These are phyloP conservation scores for Parietaria judaica DNA, from an alignment of 306 rosid species.

Conservation along the genomic window DNA sequence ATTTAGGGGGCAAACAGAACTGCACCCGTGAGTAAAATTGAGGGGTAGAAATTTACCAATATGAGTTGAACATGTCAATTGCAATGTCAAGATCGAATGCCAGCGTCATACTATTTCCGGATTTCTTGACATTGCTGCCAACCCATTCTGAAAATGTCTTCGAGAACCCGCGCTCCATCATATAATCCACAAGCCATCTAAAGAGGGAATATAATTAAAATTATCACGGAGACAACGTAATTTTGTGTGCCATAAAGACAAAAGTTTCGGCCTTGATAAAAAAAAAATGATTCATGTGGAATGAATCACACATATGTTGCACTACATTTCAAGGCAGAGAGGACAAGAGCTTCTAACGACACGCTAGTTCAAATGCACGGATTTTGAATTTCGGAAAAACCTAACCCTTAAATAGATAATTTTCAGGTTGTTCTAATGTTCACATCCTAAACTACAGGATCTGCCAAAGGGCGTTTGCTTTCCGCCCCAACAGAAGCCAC, in stretches of 20 bases:
- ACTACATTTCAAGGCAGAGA: neutral
- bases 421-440: too few species aligned
- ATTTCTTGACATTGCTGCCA: constrained; percentile 76
- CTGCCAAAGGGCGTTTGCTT: too few species aligned
- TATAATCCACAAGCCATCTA: constrained; percentile 94
- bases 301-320: too few species aligned
- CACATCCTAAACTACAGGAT: too few species aligned
- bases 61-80: constrained; percentile 75
- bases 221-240: neutral
- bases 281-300: too few species aligned
- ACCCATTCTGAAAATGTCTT: constrained; percentile 84
- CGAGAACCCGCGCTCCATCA: constrained; percentile 79
- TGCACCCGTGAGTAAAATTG: too few species aligned
- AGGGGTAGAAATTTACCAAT: constrained; percentile 36
- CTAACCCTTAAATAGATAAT: neutral
- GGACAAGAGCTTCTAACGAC: neutral
- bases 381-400: too few species aligned
- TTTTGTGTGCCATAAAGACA: too few species aligned
- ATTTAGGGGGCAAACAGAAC: too few species aligned
- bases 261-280: too few species aligned
- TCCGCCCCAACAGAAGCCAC: too few species aligned
- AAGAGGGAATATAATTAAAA: constrained; percentile 13
- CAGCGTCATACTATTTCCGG: constrained; percentile 79
- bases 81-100: constrained; percentile 74
- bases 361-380: neutral